Percentiles rank a stretch among this genome's conserved stretches.
phyloP scores from a whole-genome alignment of 2,329 filamentous ascomycete species.

The Colletotrichum simmondsii region DNA sequence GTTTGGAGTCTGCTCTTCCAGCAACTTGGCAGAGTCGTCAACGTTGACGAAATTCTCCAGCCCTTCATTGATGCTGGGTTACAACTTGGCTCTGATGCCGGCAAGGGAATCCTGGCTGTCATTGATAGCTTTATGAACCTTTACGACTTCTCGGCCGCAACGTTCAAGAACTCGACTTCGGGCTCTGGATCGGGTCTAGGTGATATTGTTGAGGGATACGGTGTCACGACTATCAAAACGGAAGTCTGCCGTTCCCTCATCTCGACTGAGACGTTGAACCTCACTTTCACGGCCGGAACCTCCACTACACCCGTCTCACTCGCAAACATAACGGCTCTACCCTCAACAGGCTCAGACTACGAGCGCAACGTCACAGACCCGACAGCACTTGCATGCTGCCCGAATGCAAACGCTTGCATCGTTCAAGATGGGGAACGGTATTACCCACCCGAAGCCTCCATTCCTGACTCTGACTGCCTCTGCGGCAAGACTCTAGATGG shows the following conservation, averaged over 20 bases:
- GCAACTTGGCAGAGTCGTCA: conserved; percentile 40
- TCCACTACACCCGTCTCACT: conserved; percentile 40
- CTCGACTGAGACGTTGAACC: conserved; percentile 42
- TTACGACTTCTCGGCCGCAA: conserved; percentile 43
- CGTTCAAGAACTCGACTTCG: conserved; percentile 39
- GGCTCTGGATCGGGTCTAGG: conserved; percentile 40
- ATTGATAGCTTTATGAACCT: conserved; percentile 19
- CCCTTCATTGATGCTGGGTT: conserved; percentile 22
- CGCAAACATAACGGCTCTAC: not conserved
- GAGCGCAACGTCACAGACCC: conserved; percentile 46
- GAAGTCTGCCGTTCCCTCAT: conserved; percentile 50
- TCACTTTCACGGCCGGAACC: conserved; percentile 46
- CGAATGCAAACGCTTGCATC: conserved; percentile 36
- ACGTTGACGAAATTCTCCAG: conserved; percentile 13
- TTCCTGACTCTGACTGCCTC: conserved; percentile 45
- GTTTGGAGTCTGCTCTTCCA: conserved; percentile 43
- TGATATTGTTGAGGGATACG: conserved; percentile 46
- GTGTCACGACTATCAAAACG: conserved; percentile 41
- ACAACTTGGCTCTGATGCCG: not conserved
- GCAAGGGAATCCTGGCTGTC: not conserved
- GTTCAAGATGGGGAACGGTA: conserved; percentile 37
- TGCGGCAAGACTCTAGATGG: conserved; percentile 43
- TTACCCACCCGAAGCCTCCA: conserved; percentile 45
- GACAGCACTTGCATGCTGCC: conserved; percentile 46
- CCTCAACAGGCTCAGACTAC: conserved; percentile 5